Percentiles rank a stretch among this genome's conserved stretches.
These are phyloP conservation scores for Scolecobasidium constrictum DNA, from an alignment of 2,329 filamentous ascomycete species.

Conservation along the genomic window DNA sequence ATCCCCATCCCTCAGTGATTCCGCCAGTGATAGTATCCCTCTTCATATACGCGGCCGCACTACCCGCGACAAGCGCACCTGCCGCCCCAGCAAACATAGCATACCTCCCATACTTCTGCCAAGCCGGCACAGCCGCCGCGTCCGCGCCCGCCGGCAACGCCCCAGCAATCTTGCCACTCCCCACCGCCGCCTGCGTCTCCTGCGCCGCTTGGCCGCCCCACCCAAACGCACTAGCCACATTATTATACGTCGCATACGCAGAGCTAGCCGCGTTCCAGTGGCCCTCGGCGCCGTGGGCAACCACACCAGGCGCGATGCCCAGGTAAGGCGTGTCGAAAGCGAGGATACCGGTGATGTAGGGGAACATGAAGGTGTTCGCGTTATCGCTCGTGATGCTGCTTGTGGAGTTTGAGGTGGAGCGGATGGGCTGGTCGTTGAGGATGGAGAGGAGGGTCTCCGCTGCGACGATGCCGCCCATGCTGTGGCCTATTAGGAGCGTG, in stretches of 20 bases:
- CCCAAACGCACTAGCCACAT: conserved; percentile 52
- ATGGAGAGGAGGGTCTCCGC: conserved; percentile 77
- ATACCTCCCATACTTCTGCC: conserved; percentile 75
- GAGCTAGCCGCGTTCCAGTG: conserved; percentile 67
- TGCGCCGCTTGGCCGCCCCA: conserved; percentile 2
- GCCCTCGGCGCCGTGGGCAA: conserved; percentile 77
- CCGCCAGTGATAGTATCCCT: conserved; percentile 47
- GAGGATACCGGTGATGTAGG: conserved; percentile 79
- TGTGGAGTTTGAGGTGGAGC: too few species aligned
- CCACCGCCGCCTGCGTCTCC: conserved; percentile 2
- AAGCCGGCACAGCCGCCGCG: conserved; percentile 37
- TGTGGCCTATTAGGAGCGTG: conserved; percentile 75
- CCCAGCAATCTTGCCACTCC: conserved; percentile 17
- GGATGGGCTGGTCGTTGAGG: conserved; percentile 48
- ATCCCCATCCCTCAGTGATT: conserved; percentile 63
- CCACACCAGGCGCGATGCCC: conserved; percentile 67
- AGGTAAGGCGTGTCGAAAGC: conserved; percentile 93
- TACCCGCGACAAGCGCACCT: conserved; percentile 70
- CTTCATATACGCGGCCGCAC: conserved; percentile 77
- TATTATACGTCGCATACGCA: conserved; percentile 56
- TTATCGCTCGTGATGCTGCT: conserved; percentile 23
- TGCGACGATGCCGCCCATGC: conserved; percentile 85
- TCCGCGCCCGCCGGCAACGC: conserved; percentile 28
- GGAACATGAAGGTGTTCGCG: conserved; percentile 68
- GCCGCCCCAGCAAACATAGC: conserved; percentile 76